phyloP scores from a whole-genome alignment of 106 monocot genomes.

The Hemerocallis citrina region DNA sequence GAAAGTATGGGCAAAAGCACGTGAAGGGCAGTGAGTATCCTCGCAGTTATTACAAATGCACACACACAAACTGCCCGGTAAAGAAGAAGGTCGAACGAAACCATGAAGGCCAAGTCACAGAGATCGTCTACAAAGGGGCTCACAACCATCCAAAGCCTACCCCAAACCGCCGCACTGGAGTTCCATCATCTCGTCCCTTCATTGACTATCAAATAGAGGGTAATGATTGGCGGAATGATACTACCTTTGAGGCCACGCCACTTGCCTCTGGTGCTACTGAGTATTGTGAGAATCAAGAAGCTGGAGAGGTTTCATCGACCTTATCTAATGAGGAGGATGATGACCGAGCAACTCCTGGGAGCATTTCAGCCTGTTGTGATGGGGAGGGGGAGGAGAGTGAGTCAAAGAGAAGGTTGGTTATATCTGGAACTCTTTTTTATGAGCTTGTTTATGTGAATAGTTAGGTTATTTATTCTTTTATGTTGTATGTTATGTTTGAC shows the following conservation, averaged over 20 bases:
- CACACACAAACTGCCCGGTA: slow-evolving; percentile 24
- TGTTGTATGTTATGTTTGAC: too few relatives aligned
- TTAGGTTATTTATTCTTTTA: too few relatives aligned
- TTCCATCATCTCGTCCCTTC: slow-evolving; percentile 4
- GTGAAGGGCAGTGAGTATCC: slow-evolving; percentile 45
- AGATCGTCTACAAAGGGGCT: slow-evolving; percentile 41
- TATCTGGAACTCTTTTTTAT: background rate
- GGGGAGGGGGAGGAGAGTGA: slow-evolving; percentile 33
- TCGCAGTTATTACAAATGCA: slow-evolving; percentile 42
- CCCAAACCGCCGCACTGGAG: slow-evolving; percentile 8
- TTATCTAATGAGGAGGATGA: slow-evolving; percentile 33
- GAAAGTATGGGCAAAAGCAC: slow-evolving; percentile 50
- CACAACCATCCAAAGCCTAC: slow-evolving; percentile 30
- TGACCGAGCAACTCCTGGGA: slow-evolving; percentile 20
- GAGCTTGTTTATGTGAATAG: too few relatives aligned
- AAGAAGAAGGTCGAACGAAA: slow-evolving; percentile 41
- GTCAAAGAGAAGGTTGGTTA: slow-evolving; percentile 39
- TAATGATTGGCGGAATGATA: background rate
- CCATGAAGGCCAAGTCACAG: slow-evolving; percentile 29
- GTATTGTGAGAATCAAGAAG: slow-evolving; percentile 10
- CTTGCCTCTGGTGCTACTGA: background rate
- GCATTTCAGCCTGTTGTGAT: slow-evolving; percentile 11
- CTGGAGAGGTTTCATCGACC: slow-evolving; percentile 23
- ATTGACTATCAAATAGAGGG: slow-evolving; percentile 3
- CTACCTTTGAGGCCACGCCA: background rate